Evolutionary conservation across 2,329 filamentous ascomycete genomes (phyloP).

Genomic region (Grosmannia huntii): DNA sequence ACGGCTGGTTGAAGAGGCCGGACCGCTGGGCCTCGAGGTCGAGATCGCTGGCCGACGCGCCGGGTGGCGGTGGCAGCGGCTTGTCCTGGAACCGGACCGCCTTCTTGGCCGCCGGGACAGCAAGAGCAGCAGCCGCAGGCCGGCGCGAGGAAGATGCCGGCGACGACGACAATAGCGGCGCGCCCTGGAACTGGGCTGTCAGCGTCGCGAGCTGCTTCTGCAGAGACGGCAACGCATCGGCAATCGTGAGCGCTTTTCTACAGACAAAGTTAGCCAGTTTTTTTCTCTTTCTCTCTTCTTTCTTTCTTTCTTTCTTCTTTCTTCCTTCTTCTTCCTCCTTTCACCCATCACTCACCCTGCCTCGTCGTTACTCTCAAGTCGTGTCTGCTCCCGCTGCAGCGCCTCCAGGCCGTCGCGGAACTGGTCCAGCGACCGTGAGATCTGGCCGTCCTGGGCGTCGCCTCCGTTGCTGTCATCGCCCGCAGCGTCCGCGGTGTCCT

Average conservation of each 20-base stretch:
- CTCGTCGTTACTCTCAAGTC: conserved; percentile 51
- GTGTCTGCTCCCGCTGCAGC: conserved; percentile 50
- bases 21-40: conserved; percentile 26
- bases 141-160: conserved; percentile 23
- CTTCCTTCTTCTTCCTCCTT: neutral
- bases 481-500: conserved; percentile 31
- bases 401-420: conserved; percentile 66
- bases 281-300: neutral
- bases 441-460: conserved; percentile 72
- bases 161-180: conserved; percentile 27
- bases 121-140: conserved; percentile 14
- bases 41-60: conserved; percentile 37
- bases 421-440: conserved; percentile 77
- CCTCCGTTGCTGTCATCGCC: conserved; percentile 17
- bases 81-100: conserved; percentile 75
- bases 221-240: conserved; percentile 54
- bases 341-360: conserved; percentile 35
- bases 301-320: neutral
- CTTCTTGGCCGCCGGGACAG: conserved; percentile 32
- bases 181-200: conserved; percentile 66
- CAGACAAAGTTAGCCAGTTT: conserved; percentile 9
- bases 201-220: conserved; percentile 66
- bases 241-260: conserved; percentile 35
- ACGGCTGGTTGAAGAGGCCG: conserved; percentile 37
- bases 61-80: conserved; percentile 26